Conservation (phyloP, 140 eudicot species). For the Ambrosia hybrid region DNA sequence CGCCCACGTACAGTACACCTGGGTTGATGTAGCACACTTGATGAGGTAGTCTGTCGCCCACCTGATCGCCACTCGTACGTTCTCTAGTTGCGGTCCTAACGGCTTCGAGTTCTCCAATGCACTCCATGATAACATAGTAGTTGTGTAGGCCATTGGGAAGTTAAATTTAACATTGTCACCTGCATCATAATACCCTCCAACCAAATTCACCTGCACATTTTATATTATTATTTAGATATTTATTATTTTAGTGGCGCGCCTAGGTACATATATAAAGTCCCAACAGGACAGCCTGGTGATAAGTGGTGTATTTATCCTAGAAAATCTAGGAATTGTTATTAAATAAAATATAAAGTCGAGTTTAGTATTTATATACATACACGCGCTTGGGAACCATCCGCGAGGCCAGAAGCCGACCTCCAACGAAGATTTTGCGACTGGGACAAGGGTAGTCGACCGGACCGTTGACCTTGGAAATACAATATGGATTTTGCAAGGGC, state of each 20-base stretch:
- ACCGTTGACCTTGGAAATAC: conserved; percentile 87
- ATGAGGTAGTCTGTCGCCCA: conserved; percentile 94
- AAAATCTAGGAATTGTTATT: no score
- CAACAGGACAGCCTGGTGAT: no score
- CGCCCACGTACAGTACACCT: conserved; percentile 79
- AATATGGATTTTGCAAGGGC: conserved; percentile 85
- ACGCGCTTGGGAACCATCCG: conserved; percentile 58
- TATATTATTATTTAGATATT: background rate
- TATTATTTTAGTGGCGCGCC: background rate
- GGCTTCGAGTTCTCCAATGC: conserved; percentile 65
- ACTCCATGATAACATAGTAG: conserved; percentile 87
- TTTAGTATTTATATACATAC: conserved; percentile 33
- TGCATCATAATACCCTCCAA: conserved; percentile 95
- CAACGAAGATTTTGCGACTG: conserved; percentile 56
- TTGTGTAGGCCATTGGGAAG: conserved; percentile 89
- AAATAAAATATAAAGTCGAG: background rate
- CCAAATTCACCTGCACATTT: conserved; percentile 63
- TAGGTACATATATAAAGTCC: no score
- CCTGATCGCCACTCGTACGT: conserved; percentile 59
- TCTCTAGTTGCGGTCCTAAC: conserved; percentile 55
- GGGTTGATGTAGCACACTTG: conserved; percentile 79
- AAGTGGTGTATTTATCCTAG: no score
- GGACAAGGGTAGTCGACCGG: conserved; percentile 59
- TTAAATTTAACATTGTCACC: conserved; percentile 93
- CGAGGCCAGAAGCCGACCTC: conserved; percentile 65